These are phyloP conservation scores for Ascochyta fabae DNA, from an alignment of 2,329 filamentous ascomycete species.

Conservation along the genomic window DNA sequence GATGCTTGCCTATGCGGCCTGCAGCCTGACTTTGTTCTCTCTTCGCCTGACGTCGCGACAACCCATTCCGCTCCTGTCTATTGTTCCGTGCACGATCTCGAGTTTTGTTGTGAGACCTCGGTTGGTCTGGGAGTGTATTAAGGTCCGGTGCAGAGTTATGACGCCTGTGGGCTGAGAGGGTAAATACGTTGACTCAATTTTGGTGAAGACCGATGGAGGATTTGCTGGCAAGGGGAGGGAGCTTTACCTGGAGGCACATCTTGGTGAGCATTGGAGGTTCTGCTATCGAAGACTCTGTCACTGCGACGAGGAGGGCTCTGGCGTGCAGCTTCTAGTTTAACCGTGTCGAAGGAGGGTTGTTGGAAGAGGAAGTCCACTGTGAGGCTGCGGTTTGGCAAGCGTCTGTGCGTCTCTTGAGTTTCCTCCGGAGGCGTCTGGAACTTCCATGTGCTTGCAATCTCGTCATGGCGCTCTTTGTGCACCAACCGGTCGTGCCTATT, in stretches of 20 bases:
- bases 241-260: neutral
- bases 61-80: neutral
- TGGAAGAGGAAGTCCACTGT: neutral
- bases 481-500: neutral
- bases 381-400: neutral
- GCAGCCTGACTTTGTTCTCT: neutral
- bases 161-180: neutral
- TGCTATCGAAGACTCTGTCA: neutral
- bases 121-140: neutral
- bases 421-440: neutral
- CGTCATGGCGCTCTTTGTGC: neutral
- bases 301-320: neutral
- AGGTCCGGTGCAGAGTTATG: neutral
- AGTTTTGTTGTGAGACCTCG: neutral
- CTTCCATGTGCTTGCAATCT: neutral
- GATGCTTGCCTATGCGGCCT: conserved; percentile 7
- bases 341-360: too few relatives aligned
- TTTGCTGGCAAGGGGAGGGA: too few relatives aligned
- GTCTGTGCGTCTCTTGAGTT: neutral
- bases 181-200: neutral
- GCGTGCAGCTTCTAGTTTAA: neutral
- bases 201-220: neutral
- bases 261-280: neutral
- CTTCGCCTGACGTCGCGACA: conserved; percentile 7
- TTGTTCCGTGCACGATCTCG: neutral